phyloP scores from a whole-genome alignment of 352 stramenopile genomes.

The Phytophthora litchii region DNA sequence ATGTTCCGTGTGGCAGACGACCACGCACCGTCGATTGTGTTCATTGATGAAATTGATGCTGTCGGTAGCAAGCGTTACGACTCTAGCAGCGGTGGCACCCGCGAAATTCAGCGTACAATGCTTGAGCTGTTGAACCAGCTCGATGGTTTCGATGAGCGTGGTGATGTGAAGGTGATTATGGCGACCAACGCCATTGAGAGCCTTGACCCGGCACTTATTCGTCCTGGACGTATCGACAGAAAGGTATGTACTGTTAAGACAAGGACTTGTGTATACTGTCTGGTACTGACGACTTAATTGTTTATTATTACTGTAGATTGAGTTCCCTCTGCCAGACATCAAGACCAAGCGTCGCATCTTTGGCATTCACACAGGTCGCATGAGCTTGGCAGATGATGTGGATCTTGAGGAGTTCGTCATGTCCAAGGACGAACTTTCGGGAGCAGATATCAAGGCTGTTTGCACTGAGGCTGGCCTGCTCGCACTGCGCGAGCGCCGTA shows the following conservation, averaged over 20 bases:
- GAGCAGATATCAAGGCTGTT: constrained; percentile 99
- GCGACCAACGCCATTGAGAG: constrained; percentile 99
- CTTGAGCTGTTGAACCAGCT: constrained; percentile 99
- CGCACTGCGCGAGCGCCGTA: constrained; percentile 98
- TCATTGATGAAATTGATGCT: constrained; percentile 99
- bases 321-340: constrained; percentile 99
- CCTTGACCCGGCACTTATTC: constrained; percentile 98
- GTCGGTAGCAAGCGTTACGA: constrained; percentile 99
- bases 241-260: constrained; percentile 75
- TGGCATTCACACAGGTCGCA: constrained; percentile 99
- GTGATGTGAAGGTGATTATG: constrained; percentile 99
- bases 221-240: constrained; percentile 99
- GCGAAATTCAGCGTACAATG: constrained; percentile 99
- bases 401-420: constrained; percentile 99
- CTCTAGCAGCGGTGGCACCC: constrained; percentile 96
- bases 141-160: constrained; percentile 99
- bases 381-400: constrained; percentile 98
- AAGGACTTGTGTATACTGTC: neutral
- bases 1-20: constrained; percentile 99
- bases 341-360: constrained; percentile 99
- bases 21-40: constrained; percentile 98
- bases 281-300: constrained; percentile 13
- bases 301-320: constrained; percentile 86
- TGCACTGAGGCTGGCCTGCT: constrained; percentile 99
- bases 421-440: constrained; percentile 99